Conservation (phyloP, 495 filamentous ascomycete species). For the Lindgomyces ingoldianus region DNA sequence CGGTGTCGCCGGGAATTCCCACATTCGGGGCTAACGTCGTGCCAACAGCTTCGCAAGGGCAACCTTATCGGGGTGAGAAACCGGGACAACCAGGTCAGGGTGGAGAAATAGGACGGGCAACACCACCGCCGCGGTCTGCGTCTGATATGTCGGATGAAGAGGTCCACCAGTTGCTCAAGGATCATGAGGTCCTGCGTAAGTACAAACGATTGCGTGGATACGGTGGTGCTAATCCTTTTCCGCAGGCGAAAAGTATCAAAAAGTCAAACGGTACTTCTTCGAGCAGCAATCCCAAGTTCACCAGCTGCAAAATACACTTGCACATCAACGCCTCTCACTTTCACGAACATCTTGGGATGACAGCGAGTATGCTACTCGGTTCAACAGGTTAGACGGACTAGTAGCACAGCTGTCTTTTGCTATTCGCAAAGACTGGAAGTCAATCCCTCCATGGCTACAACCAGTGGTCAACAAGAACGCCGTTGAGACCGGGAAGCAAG, state of each 20-base stretch:
- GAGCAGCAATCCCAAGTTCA: slow-evolving; percentile 93
- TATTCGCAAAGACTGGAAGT: slow-evolving; percentile 88
- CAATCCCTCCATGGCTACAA: slow-evolving; percentile 75
- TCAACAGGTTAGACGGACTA: slow-evolving; percentile 89
- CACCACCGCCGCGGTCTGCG: slow-evolving; percentile 41
- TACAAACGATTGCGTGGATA: neutral
- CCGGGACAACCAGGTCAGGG: slow-evolving; percentile 33
- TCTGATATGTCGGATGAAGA: slow-evolving; percentile 48
- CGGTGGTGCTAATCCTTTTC: slow-evolving; percentile 8
- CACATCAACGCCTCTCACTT: slow-evolving; percentile 90
- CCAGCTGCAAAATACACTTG: slow-evolving; percentile 91
- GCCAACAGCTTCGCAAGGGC: slow-evolving; percentile 39
- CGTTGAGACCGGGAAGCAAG: slow-evolving; percentile 76
- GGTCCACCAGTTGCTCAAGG: slow-evolving; percentile 43
- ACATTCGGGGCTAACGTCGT: slow-evolving; percentile 45
- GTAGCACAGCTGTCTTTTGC: slow-evolving; percentile 94
- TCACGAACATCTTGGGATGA: slow-evolving; percentile 95
- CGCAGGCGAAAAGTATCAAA: slow-evolving; percentile 90
- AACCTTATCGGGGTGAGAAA: slow-evolving; percentile 38
- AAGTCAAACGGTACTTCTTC: slow-evolving; percentile 96
- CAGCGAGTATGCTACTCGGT: slow-evolving; percentile 87
- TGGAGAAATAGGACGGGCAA: slow-evolving; percentile 40
- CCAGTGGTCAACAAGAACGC: slow-evolving; percentile 81
- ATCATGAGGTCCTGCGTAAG: slow-evolving; percentile 47
- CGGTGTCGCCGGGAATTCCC: slow-evolving; percentile 37